Evolutionary conservation across 495 filamentous ascomycete species (phyloP).

Genomic region (Durotheca rogersii): DNA sequence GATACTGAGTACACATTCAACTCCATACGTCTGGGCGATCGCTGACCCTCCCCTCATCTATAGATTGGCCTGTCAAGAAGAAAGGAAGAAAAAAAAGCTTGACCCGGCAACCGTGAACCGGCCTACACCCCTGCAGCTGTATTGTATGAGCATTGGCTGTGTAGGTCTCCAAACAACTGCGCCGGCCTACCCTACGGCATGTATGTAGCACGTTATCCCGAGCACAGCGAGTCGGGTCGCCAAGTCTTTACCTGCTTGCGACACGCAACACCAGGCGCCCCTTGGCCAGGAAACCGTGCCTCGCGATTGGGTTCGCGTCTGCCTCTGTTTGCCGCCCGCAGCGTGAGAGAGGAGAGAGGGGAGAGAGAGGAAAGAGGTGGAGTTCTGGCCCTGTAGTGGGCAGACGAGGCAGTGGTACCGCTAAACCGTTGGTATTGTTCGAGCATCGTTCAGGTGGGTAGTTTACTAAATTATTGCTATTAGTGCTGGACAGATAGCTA

Average conservation of each 20-base stretch:
- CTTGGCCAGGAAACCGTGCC: no score
- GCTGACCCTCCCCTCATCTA: neutral
- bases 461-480: no score
- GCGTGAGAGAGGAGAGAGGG: no score
- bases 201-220: neutral
- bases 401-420: no score
- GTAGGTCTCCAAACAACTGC: neutral
- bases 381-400: no score
- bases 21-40: neutral
- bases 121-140: neutral
- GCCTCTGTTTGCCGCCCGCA: no score
- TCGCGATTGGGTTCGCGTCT: no score
- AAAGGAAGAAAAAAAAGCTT: neutral
- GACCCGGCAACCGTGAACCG: constrained; percentile 21
- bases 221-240: neutral
- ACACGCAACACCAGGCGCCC: no score
- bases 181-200: neutral
- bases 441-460: no score
- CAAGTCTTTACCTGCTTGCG: neutral
- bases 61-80: neutral
- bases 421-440: no score
- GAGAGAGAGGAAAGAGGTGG: no score
- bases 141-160: neutral
- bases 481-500: no score
- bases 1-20: constrained; percentile 9